Conservation (phyloP, 306 rosid species). For the Dalbergia cultrata region DNA sequence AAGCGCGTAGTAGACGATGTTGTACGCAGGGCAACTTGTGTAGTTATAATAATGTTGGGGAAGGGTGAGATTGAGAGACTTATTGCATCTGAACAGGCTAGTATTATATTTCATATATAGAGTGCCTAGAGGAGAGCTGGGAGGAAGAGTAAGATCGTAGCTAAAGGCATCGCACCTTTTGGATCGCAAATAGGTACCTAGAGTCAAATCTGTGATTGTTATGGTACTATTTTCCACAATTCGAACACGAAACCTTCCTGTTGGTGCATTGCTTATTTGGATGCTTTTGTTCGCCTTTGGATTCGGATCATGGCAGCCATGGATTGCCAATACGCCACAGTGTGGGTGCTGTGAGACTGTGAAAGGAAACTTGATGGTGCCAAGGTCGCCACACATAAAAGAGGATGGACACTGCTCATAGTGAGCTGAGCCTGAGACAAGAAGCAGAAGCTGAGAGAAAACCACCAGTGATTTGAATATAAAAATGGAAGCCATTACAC, state of each 20-base stretch:
- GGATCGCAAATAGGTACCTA: background rate
- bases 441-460: background rate
- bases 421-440: constrained; percentile 38
- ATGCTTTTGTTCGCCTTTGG: background rate
- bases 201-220: background rate
- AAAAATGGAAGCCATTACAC: constrained; percentile 1
- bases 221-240: background rate
- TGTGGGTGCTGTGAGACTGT: background rate
- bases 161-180: constrained; percentile 26
- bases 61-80: background rate
- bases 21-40: background rate
- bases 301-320: constrained; percentile 1
- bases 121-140: constrained; percentile 29
- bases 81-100: constrained; percentile 45
- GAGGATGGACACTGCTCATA: constrained; percentile 32
- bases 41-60: background rate
- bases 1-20: constrained; percentile 37
- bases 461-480: background rate
- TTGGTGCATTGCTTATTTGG: constrained; percentile 11
- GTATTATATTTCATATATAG: background rate
- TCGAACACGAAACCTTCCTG: background rate
- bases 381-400: constrained; percentile 24
- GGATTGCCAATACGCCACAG: constrained; percentile 46
- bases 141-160: constrained; percentile 34
- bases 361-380: background rate